These are phyloP conservation scores for Xylariomycetidae sp. DNA, from an alignment of 2,329 filamentous ascomycete genomes.

Conservation along the genomic window DNA sequence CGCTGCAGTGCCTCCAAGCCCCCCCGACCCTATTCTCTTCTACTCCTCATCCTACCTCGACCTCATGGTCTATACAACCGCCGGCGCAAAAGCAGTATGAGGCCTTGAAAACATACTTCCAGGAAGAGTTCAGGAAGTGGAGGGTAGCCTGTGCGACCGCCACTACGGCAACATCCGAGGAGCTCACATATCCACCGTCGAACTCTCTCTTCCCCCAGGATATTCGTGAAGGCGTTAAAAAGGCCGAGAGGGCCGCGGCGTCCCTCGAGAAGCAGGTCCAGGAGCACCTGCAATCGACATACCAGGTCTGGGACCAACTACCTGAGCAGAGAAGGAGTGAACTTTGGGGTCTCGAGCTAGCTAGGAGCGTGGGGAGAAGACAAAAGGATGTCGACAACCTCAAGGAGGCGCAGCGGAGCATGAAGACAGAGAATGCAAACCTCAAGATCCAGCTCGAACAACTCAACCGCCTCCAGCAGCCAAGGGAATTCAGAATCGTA, in stretches of 20 bases:
- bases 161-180: slow-evolving; percentile 46
- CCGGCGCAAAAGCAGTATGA: slow-evolving; percentile 71
- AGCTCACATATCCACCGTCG: slow-evolving; percentile 44
- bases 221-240: slow-evolving; percentile 41
- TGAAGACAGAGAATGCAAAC: slow-evolving; percentile 53
- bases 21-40: slow-evolving; percentile 79
- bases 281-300: slow-evolving; percentile 74
- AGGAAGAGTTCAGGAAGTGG: slow-evolving; percentile 63
- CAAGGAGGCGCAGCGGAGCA: slow-evolving; percentile 43
- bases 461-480: slow-evolving; percentile 54
- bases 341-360: slow-evolving; percentile 58
- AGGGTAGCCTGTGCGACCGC: slow-evolving; percentile 48
- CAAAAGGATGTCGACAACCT: slow-evolving; percentile 51
- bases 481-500: slow-evolving; percentile 52
- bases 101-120: slow-evolving; percentile 63
- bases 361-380: slow-evolving; percentile 53
- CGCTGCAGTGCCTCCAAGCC: slow-evolving; percentile 70
- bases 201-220: slow-evolving; percentile 35
- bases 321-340: slow-evolving; percentile 51
- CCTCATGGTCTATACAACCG: slow-evolving; percentile 76
- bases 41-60: slow-evolving; percentile 70
- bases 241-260: slow-evolving; percentile 48
- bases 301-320: slow-evolving; percentile 69
- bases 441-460: slow-evolving; percentile 56
- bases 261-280: slow-evolving; percentile 64